Percentiles rank a stretch among this genome's conserved stretches.
Conservation (phyloP, 495 filamentous ascomycete genomes). For the Lentithecium fluviatile region DNA sequence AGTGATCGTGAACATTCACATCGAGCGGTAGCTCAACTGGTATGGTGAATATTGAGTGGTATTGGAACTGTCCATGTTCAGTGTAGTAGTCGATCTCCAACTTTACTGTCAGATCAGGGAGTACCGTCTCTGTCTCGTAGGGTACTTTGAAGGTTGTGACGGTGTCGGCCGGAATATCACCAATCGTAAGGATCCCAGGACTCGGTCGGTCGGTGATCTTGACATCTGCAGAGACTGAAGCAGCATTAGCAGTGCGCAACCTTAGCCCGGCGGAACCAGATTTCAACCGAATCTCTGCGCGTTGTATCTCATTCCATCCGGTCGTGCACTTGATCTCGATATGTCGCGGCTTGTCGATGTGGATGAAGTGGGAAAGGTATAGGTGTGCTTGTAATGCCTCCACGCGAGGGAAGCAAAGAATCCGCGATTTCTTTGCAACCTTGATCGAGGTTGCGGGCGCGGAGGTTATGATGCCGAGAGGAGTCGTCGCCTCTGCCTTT, state of each 20-base stretch:
- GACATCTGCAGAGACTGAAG: slow-evolving; percentile 51
- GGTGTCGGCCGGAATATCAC: slow-evolving; percentile 50
- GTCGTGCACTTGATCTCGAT: slow-evolving; percentile 71
- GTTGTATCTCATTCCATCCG: slow-evolving; percentile 73
- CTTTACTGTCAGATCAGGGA: slow-evolving; percentile 67
- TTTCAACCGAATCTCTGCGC: slow-evolving; percentile 68
- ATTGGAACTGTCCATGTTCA: slow-evolving; percentile 67
- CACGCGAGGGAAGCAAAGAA: slow-evolving; percentile 54
- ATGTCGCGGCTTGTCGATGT: slow-evolving; percentile 72
- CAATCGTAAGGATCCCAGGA: slow-evolving; percentile 67
- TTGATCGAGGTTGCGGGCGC: slow-evolving; percentile 40
- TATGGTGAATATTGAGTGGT: slow-evolving; percentile 61
- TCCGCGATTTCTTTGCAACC: slow-evolving; percentile 47
- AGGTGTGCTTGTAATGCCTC: slow-evolving; percentile 53
- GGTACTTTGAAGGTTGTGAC: slow-evolving; percentile 66
- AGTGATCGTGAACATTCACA: slow-evolving; percentile 95
- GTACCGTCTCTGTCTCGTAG: slow-evolving; percentile 79
- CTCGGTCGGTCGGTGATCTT: slow-evolving; percentile 59
- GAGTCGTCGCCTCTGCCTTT: slow-evolving; percentile 36
- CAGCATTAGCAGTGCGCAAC: slow-evolving; percentile 70
- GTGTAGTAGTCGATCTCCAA: slow-evolving; percentile 79
- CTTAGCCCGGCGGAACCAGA: slow-evolving; percentile 85
- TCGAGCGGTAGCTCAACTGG: slow-evolving; percentile 75
- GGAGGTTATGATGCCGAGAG: slow-evolving; percentile 41
- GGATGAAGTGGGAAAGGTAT: slow-evolving; percentile 56